Evolutionary conservation across 176 grass and related monocot species (phyloP).

Genomic region (Avena insularis): DNA sequence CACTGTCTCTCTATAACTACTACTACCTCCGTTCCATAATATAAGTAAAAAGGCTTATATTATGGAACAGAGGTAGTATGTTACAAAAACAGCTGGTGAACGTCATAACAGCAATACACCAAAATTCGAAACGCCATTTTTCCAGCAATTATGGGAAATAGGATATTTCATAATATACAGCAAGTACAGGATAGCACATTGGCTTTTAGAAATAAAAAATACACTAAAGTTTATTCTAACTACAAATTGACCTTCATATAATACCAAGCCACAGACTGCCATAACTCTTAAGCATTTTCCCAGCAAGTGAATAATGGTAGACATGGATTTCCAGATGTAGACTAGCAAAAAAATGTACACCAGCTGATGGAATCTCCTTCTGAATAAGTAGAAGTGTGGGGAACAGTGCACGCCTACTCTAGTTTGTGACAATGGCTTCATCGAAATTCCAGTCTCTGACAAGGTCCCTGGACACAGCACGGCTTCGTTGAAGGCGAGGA

Average conservation of each 20-base stretch:
- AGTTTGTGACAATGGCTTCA: constrained; percentile 58
- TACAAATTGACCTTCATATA: constrained; percentile 6
- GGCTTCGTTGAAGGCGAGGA: constrained; percentile 81
- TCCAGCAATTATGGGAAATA: background rate
- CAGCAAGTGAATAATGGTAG: constrained; percentile 29
- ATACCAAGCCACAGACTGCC: constrained; percentile 1
- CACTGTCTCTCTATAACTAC: background rate
- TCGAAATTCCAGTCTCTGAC: constrained; percentile 98
- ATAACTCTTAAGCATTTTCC: constrained; percentile 15
- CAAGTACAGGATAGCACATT: constrained; percentile 23
- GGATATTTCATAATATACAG: constrained; percentile 37
- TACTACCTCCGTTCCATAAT: too few relatives aligned
- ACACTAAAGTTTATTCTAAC: constrained; percentile 26
- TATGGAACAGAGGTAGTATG: too few relatives aligned
- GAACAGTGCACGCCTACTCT: constrained; percentile 41
- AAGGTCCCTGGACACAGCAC: constrained; percentile 81
- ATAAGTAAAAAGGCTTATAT: too few relatives aligned
- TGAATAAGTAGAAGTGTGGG: constrained; percentile 34
- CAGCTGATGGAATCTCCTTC: constrained; percentile 42
- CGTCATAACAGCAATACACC: background rate
- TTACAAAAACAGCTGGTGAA: background rate
- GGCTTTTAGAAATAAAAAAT: constrained; percentile 24
- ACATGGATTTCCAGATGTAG: constrained; percentile 29
- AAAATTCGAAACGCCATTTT: background rate
- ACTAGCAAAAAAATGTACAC: constrained; percentile 50